Conservation (phyloP, 495 filamentous ascomycete genomes). For the Venustampulla echinocandica region DNA sequence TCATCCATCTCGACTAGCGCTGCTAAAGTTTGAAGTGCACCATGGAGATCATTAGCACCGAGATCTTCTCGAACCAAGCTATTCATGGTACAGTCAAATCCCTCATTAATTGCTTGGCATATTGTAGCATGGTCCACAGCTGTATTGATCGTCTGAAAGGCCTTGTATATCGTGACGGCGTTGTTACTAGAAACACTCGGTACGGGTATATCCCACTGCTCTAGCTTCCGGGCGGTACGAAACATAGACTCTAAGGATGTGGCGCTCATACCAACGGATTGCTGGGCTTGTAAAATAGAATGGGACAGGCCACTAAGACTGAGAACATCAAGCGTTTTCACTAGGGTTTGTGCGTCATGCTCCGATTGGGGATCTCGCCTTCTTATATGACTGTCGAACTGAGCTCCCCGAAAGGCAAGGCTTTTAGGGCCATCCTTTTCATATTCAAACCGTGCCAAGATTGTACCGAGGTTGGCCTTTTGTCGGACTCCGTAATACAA, state of each 20-base stretch:
- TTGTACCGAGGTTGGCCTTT: slow-evolving; percentile 59
- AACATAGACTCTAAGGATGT: slow-evolving; percentile 62
- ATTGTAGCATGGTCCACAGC: slow-evolving; percentile 46
- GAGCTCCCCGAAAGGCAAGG: slow-evolving; percentile 84
- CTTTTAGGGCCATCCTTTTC: slow-evolving; percentile 83
- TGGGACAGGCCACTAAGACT: slow-evolving; percentile 66
- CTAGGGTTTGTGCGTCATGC: slow-evolving; percentile 41
- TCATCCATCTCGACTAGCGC: slow-evolving; percentile 77
- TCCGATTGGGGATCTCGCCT: slow-evolving; percentile 30
- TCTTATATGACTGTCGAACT: slow-evolving; percentile 76
- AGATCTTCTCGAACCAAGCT: slow-evolving; percentile 45
- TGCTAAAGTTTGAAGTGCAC: slow-evolving; percentile 61
- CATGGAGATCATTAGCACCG: slow-evolving; percentile 51
- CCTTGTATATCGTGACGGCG: slow-evolving; percentile 63
- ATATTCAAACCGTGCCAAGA: slow-evolving; percentile 80
- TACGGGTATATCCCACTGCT: slow-evolving; percentile 85
- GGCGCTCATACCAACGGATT: slow-evolving; percentile 43
- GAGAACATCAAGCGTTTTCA: slow-evolving; percentile 55
- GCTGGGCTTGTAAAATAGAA: slow-evolving; percentile 57
- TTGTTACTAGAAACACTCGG: slow-evolving; percentile 52
- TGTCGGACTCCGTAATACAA: slow-evolving; percentile 91
- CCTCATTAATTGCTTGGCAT: slow-evolving; percentile 46
- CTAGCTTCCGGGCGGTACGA: slow-evolving; percentile 73
- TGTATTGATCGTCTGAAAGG: slow-evolving; percentile 71
- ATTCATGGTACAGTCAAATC: slow-evolving; percentile 55